These are phyloP conservation scores for Saprolegnia diclina DNA, from an alignment of 352 stramenopile genomes.

Conservation along the genomic window DNA sequence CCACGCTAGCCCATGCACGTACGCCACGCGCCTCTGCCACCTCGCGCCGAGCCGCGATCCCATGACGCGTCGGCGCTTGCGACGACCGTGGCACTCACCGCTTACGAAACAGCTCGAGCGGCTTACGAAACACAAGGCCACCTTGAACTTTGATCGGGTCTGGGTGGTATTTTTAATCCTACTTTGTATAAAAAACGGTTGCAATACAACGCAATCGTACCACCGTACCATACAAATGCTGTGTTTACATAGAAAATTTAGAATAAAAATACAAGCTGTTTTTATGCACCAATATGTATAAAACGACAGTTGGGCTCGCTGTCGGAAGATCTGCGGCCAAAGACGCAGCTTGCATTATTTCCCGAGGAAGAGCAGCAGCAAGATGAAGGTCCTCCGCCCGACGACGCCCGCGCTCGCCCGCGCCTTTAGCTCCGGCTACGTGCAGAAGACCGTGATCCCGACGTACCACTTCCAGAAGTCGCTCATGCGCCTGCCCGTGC, in stretches of 20 bases:
- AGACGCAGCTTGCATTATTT: not conserved
- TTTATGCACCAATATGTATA: not conserved
- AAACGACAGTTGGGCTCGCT: not conserved
- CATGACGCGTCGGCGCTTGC: too few relatives aligned
- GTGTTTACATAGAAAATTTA: not conserved
- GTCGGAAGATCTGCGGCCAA: not conserved
- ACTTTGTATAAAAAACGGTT: not conserved
- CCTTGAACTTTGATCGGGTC: not conserved
- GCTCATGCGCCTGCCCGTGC: constrained; percentile 77
- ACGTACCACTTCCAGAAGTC: constrained; percentile 87
- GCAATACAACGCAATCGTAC: not conserved
- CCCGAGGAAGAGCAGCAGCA: not conserved
- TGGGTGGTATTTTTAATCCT: constrained; percentile 1
- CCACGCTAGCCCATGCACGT: too few relatives aligned
- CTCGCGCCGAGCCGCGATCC: too few relatives aligned
- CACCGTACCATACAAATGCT: too few relatives aligned
- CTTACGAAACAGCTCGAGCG: constrained; percentile 2
- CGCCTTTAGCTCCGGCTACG: constrained; percentile 41
- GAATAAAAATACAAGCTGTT: too few relatives aligned
- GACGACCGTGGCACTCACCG: not conserved
- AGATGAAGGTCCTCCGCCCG: not conserved
- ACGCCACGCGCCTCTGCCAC: too few relatives aligned
- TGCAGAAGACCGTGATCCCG: constrained; percentile 83
- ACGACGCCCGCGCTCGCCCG: not conserved
- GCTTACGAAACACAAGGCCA: constrained; percentile 7